These are phyloP conservation scores for Solanum lignicaule DNA, from an alignment of 257 asterid species.

Conservation along the genomic window DNA sequence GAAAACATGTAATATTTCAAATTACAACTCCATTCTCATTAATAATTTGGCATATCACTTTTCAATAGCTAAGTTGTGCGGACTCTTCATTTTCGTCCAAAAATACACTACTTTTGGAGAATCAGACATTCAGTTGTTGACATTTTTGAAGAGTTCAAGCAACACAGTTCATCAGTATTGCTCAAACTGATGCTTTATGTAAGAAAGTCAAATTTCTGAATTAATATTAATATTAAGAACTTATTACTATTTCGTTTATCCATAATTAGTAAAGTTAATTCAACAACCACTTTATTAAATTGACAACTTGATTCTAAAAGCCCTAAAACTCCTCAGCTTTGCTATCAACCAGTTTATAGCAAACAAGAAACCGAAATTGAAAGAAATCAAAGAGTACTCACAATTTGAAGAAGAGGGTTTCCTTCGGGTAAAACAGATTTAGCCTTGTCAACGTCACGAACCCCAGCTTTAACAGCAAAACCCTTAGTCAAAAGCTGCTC, in stretches of 20 bases:
- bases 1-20: neutral
- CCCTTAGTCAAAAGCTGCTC: conserved; percentile 88
- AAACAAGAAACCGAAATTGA: neutral
- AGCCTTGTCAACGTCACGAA: conserved; percentile 76
- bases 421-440: conserved; percentile 44
- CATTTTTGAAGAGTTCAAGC: neutral
- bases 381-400: conserved; percentile 21
- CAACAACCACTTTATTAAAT: neutral
- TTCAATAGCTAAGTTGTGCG: neutral
- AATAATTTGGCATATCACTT: neutral
- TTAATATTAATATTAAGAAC: neutral
- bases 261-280: neutral
- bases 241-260: neutral
- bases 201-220: neutral
- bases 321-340: neutral
- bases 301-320: neutral
- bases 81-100: neutral
- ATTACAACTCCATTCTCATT: neutral
- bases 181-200: neutral
- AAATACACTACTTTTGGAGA: neutral
- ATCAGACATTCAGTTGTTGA: neutral
- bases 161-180: neutral
- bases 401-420: conserved; percentile 71
- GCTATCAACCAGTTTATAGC: neutral
- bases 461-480: conserved; percentile 87